These are phyloP conservation scores for Hyaloperonospora brassicae DNA, from an alignment of 352 stramenopile species.

Conservation along the genomic window DNA sequence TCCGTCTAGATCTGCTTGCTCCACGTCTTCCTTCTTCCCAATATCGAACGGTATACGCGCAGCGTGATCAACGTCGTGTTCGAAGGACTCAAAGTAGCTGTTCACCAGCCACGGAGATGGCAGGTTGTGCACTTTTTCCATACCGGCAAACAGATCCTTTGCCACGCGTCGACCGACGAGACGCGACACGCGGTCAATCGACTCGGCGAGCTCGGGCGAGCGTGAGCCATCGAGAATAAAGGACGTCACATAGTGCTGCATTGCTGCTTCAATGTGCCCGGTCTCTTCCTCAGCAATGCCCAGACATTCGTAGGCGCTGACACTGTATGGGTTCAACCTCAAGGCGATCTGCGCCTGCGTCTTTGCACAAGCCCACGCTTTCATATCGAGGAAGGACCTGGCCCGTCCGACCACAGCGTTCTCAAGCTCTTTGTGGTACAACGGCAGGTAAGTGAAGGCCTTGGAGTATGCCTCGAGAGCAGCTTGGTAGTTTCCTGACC, in stretches of 20 bases:
- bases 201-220: constrained; percentile 53
- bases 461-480: constrained; percentile 56
- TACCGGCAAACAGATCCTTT: constrained; percentile 58
- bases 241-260: constrained; percentile 77
- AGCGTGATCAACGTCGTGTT: constrained; percentile 63
- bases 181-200: constrained; percentile 67
- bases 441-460: constrained; percentile 46
- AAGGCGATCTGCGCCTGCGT: constrained; percentile 41
- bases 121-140: constrained; percentile 67
- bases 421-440: constrained; percentile 59
- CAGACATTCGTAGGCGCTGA: constrained; percentile 61
- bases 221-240: constrained; percentile 80
- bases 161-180: constrained; percentile 53
- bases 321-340: constrained; percentile 59
- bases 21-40: constrained; percentile 34
- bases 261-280: constrained; percentile 39
- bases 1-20: constrained; percentile 40
- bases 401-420: constrained; percentile 50
- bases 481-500: constrained; percentile 41
- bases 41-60: constrained; percentile 54
- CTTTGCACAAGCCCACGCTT: constrained; percentile 32
- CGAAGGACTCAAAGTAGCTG: constrained; percentile 83
- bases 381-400: constrained; percentile 53
- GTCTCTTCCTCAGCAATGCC: constrained; percentile 54
- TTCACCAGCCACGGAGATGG: constrained; percentile 70